Evolutionary conservation across 306 rosid species (phyloP).

Genomic region (Sechiopsis laciniata): DNA sequence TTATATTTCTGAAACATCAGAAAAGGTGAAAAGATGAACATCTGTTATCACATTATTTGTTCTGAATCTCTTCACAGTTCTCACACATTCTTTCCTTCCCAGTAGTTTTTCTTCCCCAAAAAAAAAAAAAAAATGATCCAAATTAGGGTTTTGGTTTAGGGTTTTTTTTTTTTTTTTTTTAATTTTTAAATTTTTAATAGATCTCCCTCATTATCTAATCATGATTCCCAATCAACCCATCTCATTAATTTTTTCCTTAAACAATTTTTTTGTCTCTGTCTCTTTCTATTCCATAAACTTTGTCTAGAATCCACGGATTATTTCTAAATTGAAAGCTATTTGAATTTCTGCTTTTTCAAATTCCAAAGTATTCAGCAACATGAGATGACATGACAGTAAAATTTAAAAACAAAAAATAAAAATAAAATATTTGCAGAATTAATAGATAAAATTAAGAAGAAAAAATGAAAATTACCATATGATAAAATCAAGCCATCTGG

Average conservation of each 20-base stretch:
- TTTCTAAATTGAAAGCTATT: not conserved
- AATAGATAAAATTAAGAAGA: not conserved
- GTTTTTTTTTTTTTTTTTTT: not conserved
- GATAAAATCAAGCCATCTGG: slow-evolving; percentile 28
- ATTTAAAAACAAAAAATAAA: not conserved
- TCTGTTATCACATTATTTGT: not conserved
- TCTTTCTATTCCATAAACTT: not conserved
- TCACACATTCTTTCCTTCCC: slow-evolving; percentile 10
- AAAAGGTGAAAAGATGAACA: not conserved
- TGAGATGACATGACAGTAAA: not conserved
- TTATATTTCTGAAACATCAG: slow-evolving; percentile 2
- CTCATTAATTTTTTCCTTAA: not conserved
- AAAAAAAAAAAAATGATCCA: not conserved
- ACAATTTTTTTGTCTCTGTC: not conserved
- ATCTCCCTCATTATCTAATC: not conserved
- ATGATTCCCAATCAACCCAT: not conserved
- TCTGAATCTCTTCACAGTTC: not conserved
- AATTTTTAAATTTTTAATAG: not conserved
- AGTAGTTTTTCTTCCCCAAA: not conserved
- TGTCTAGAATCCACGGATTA: not conserved
- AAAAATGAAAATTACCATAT: slow-evolving; percentile 20
- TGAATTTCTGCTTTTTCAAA: not conserved
- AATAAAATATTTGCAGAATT: not conserved
- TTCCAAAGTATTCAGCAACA: not conserved
- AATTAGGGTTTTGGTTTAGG: slow-evolving; percentile 22